phyloP scores from a whole-genome alignment of 2,329 filamentous ascomycete genomes.

The Colletotrichum graminicola region DNA sequence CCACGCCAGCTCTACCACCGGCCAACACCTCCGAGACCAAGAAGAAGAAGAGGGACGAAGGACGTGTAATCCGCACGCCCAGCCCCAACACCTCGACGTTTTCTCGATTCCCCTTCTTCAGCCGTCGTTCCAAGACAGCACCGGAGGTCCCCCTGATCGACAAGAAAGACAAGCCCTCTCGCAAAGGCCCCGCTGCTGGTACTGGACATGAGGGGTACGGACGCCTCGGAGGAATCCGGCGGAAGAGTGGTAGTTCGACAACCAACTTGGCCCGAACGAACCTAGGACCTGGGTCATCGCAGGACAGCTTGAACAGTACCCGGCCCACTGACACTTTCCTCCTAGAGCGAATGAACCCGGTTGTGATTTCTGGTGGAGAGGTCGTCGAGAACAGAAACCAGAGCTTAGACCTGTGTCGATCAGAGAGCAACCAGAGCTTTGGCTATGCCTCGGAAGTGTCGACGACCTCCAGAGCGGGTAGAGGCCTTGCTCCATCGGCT shows the following conservation, averaged over 20 bases:
- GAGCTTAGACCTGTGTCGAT: constrained; percentile 61
- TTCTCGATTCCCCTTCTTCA: constrained; percentile 82
- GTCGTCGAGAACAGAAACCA: constrained; percentile 71
- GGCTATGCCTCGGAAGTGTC: constrained; percentile 56
- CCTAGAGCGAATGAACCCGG: constrained; percentile 72
- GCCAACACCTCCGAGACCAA: constrained; percentile 41
- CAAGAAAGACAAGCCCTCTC: constrained; percentile 68
- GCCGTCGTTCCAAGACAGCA: constrained; percentile 76
- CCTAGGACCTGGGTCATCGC: constrained; percentile 59
- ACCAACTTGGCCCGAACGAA: constrained; percentile 61
- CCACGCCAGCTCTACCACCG: constrained; percentile 49
- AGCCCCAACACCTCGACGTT: constrained; percentile 70
- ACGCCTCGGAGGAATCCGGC: constrained; percentile 69
- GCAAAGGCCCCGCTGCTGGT: constrained; percentile 89
- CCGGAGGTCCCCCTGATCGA: constrained; percentile 61
- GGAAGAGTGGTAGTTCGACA: constrained; percentile 72
- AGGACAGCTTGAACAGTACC: constrained; percentile 62
- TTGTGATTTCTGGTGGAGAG: constrained; percentile 74
- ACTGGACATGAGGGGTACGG: constrained; percentile 93
- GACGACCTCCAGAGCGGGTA: constrained; percentile 54
- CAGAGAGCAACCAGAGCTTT: constrained; percentile 64
- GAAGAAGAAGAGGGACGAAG: constrained; percentile 46
- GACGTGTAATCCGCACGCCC: constrained; percentile 57
- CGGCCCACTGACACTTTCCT: constrained; percentile 68
- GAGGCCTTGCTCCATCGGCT: constrained; percentile 67